phyloP scores from a whole-genome alignment of 345 rosid genomes.

The sweet orange (Citrus sinensis) region DVS_A1.0 CM039165.1:30209001-30209500 shows the following conservation, averaged over 20 bases:
- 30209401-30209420: constrained; percentile 78
- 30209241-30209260: constrained; percentile 64
- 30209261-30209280: constrained; percentile 34
- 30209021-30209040: constrained; percentile 22
- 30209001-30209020: constrained; percentile 28
- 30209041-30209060: constrained; percentile 45
- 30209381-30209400: constrained; percentile 96
- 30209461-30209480: constrained; percentile 63
- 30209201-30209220: constrained; percentile 94
- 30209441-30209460: constrained; percentile 56
- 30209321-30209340: constrained; percentile 36
- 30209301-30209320: constrained; percentile 31
- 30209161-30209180: constrained; percentile 69
- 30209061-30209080: constrained; percentile 65
- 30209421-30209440: constrained; percentile 76
- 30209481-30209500: constrained; percentile 89
- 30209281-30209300: constrained; percentile 29
- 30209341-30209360: constrained; percentile 79
- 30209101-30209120: constrained; percentile 37
- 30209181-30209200: constrained; percentile 95
- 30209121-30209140: constrained; percentile 46
- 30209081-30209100: constrained; percentile 67
- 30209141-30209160: constrained; percentile 52
- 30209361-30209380: constrained; percentile 85
- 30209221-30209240: constrained; percentile 59